A percentile compares a stretch with the other conserved stretches of the same genome.
phyloP scores from a whole-genome alignment of 176 grass and related monocot species.

The Hordeum vulgare region DNA sequence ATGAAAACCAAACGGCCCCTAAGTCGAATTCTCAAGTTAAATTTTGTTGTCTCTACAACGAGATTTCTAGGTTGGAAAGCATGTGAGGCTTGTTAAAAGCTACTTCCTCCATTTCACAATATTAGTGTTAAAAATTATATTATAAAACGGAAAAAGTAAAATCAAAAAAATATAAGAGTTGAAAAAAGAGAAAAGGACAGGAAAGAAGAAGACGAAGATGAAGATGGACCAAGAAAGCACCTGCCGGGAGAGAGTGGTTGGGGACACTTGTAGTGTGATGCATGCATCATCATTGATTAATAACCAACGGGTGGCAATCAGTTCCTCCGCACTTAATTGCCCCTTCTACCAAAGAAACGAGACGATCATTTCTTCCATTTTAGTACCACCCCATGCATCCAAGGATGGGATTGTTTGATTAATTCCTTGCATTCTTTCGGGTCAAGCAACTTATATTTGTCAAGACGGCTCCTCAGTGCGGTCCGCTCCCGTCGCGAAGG shows the following conservation, averaged over 20 bases:
- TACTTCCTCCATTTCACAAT: too few species aligned
- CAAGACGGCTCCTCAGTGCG: too few species aligned
- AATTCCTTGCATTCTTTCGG: conserved; percentile 27
- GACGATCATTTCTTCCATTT: not conserved
- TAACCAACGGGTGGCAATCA: not conserved
- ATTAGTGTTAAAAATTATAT: too few species aligned
- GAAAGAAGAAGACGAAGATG: not conserved
- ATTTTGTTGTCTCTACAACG: too few species aligned
- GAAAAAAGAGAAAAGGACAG: not conserved
- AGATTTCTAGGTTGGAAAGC: not conserved
- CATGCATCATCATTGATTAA: not conserved
- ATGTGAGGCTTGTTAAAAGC: not conserved
- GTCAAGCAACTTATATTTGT: too few species aligned
- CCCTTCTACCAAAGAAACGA: not conserved
- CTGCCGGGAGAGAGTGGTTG: not conserved
- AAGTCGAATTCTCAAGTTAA: too few species aligned
- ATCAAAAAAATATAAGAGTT: not conserved
- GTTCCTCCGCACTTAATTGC: not conserved
- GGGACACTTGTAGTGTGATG: not conserved
- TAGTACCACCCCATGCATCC: not conserved
- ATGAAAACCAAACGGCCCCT: too few species aligned
- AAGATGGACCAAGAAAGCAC: not conserved
- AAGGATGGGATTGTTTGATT: not conserved
- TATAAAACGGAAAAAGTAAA: too few species aligned
- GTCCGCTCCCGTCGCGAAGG: too few species aligned